Evolutionary conservation across 345 rosid genomes (phyloP).

Genomic region (Bruguiera parviflora): DNA sequence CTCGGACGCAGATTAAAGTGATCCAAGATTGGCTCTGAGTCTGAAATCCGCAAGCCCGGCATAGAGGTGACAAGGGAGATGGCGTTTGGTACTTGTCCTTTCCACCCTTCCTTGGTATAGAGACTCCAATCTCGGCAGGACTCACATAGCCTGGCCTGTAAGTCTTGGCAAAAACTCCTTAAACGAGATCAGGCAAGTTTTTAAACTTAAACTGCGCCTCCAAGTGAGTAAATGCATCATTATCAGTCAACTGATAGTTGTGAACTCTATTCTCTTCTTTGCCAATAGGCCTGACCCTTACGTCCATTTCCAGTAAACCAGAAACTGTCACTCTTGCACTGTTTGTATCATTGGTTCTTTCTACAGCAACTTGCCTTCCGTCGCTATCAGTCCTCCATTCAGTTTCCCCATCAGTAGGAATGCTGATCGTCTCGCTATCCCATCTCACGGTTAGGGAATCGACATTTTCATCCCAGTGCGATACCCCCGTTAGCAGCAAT

Average conservation of each 20-base stretch:
- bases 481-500: constrained; percentile 50
- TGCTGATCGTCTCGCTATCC: constrained; percentile 34
- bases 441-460: constrained; percentile 51
- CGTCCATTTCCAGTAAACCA: constrained; percentile 40
- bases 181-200: constrained; percentile 44
- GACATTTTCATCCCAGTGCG: constrained; percentile 41
- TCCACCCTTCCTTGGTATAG: constrained; percentile 78
- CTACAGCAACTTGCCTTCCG: constrained; percentile 33
- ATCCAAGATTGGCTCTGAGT: constrained; percentile 25
- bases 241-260: constrained; percentile 47
- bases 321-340: constrained; percentile 38
- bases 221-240: constrained; percentile 65
- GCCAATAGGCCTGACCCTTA: constrained; percentile 54
- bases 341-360: constrained; percentile 55
- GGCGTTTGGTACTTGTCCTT: constrained; percentile 59
- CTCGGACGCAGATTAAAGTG: neutral
- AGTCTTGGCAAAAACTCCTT: constrained; percentile 72
- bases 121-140: constrained; percentile 57
- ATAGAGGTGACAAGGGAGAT: constrained; percentile 47
- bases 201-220: constrained; percentile 62
- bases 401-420: constrained; percentile 41
- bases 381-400: constrained; percentile 37
- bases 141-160: constrained; percentile 58
- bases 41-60: constrained; percentile 50
- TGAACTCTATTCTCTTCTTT: constrained; percentile 55